A percentile compares a stretch with the other conserved stretches of the same genome.
Conservation (phyloP, 1,139 yeast species). For the Barnettozyma hawaiiensis region DNA sequence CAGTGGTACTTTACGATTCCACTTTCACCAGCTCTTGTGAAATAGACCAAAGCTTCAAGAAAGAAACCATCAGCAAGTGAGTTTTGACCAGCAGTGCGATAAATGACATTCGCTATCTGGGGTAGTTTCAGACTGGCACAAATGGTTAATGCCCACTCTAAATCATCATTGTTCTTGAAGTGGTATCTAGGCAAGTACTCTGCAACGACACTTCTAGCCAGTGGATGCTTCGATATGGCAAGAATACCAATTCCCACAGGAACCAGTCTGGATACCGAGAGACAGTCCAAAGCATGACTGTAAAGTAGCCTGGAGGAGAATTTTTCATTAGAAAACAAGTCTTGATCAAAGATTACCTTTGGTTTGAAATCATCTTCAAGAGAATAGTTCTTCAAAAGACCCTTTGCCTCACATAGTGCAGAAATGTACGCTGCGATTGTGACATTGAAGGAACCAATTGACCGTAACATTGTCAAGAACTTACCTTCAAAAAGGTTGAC, state of each 20-base stretch:
- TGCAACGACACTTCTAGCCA: slow-evolving; percentile 45
- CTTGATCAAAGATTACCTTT: slow-evolving; percentile 20
- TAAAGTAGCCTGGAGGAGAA: slow-evolving; percentile 58
- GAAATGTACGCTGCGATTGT: slow-evolving; percentile 66
- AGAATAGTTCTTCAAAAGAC: slow-evolving; percentile 43
- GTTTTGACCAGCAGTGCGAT: slow-evolving; percentile 33
- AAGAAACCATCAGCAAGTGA: slow-evolving; percentile 32
- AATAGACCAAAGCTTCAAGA: slow-evolving; percentile 62
- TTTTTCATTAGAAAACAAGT: slow-evolving; percentile 32
- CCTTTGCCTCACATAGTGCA: slow-evolving; percentile 58
- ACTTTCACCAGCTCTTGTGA: slow-evolving; percentile 59
- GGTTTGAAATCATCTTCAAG: slow-evolving; percentile 21
- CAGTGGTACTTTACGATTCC: slow-evolving; percentile 36
- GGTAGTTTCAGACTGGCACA: slow-evolving; percentile 44
- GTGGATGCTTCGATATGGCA: slow-evolving; percentile 34
- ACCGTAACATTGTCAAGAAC: slow-evolving; percentile 52
- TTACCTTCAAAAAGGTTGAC: slow-evolving; percentile 54
- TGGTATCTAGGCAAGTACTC: slow-evolving; percentile 58
- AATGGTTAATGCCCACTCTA: slow-evolving; percentile 71
- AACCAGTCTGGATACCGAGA: slow-evolving; percentile 44
- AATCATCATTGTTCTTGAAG: slow-evolving; percentile 62
- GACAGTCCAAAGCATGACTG: slow-evolving; percentile 53
- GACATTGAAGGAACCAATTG: slow-evolving; percentile 56
- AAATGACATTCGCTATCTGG: slow-evolving; percentile 49
- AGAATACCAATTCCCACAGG: slow-evolving; percentile 64